Percentiles rank a stretch among this genome's conserved stretches.
These are phyloP conservation scores for Pseudogymnoascus sp. DNA, from an alignment of 2,329 filamentous ascomycete genomes.

Conservation along the genomic window DNA sequence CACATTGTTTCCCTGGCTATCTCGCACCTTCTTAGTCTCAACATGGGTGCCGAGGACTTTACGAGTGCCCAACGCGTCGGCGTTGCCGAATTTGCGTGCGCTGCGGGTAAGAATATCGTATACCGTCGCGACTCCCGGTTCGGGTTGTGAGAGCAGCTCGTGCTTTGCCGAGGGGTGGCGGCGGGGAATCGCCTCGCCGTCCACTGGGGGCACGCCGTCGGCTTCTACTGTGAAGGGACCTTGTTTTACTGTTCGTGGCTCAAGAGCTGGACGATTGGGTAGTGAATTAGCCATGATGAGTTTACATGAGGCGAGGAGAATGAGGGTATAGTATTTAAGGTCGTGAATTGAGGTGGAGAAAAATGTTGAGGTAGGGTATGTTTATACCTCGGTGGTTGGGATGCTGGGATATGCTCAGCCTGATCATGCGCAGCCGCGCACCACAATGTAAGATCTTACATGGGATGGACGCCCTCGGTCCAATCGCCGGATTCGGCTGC, in stretches of 20 bases:
- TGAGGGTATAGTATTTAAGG: background rate
- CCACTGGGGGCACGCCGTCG: conserved; percentile 46
- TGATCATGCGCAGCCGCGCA: too few relatives aligned
- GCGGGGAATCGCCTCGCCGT: conserved; percentile 64
- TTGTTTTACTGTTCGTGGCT: conserved; percentile 24
- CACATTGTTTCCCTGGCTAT: conserved; percentile 68
- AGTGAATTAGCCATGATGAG: background rate
- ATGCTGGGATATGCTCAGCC: background rate
- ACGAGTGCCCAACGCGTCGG: conserved; percentile 59
- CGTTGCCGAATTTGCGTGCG: conserved; percentile 56
- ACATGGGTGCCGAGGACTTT: conserved; percentile 67
- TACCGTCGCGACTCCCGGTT: conserved; percentile 55
- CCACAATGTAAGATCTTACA: too few relatives aligned
- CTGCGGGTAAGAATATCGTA: conserved; percentile 67
- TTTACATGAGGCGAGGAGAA: background rate
- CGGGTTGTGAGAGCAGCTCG: conserved; percentile 44
- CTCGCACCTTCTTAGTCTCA: conserved; percentile 78
- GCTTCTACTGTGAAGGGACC: conserved; percentile 55
- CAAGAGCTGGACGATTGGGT: background rate
- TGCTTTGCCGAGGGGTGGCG: conserved; percentile 50
- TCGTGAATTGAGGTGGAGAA: background rate
- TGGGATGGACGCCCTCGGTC: too few relatives aligned
- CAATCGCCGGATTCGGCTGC: too few relatives aligned
- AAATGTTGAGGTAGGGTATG: background rate
- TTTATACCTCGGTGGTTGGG: background rate